Base-by-base conservation (phyloP, 106 monocot species). In the Dioscorea alata region DNA sequence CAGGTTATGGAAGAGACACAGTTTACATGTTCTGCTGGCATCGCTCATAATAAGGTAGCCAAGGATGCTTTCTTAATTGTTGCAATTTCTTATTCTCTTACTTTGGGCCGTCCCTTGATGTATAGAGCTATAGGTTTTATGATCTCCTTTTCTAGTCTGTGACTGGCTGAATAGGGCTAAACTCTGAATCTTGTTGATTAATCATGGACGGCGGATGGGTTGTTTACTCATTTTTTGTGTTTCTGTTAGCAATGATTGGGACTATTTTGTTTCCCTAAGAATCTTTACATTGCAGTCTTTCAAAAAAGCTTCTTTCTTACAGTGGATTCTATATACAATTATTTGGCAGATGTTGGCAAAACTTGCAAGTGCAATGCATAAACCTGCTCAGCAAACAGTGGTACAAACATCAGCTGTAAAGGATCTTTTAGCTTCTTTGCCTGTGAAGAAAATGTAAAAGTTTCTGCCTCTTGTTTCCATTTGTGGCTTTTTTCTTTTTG, bases 11-110 rank as follows among this genome's bases (percentile, higher is more conserved):
- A 85, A 54, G 73, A 90, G 71, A 90, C 99, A 4, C 59, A 79
- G 65, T 99, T 99, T 71, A 93, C 99, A 33, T 99, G 99, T 78
- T 99, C 99, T 78, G 99, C 93, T 71, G 99, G 99, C 23, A 87
- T 99, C 75, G 92, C 99, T 68, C 99, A 99, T 73, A 99, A 99
- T 74, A 93, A 99, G 99, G 99, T 99, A 53, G 57, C 12, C 53
- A 19, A 32, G 28, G 28, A 33, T 51, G 23, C 6, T 28, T 8
- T 42, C 42, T 42, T 42, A 10, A 42, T 42, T 42, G 34, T 42
- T 42, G 42, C 42, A 42, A 0, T 42, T 42, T 42, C 42, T 42
- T 5, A 42, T 42, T 6, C 42, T 42, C 42, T 42, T 42, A 8
- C 42, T 42, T 28, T 28, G 28, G 28, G 28, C 28, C 1, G 1